Conservation (phyloP, 768 basidiomycete genomes). For the Tephrocybe sp. region DNA sequence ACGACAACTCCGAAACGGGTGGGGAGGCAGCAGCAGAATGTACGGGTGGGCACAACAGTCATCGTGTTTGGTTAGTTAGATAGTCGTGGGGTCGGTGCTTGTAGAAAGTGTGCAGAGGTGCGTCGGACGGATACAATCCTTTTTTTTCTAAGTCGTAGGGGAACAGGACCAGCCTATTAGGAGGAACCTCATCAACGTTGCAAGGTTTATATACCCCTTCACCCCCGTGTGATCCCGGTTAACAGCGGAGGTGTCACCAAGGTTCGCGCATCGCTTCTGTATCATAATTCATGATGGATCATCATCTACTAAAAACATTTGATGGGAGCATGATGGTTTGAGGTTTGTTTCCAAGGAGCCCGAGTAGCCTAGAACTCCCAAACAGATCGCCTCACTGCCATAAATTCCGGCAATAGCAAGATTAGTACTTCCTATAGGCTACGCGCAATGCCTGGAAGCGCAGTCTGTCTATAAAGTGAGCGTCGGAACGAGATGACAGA, state of each 20-base stretch:
- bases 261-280: conserved; percentile 7
- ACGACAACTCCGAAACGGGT: conserved; percentile 47
- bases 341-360: conserved; percentile 14
- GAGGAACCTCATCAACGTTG: conserved; percentile 6
- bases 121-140: conserved; percentile 18
- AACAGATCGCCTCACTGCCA: no score
- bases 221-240: conserved; percentile 12
- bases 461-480: no score
- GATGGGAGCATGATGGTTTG: conserved; percentile 11
- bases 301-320: conserved; percentile 9
- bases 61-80: conserved; percentile 22
- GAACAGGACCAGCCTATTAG: conserved; percentile 49
- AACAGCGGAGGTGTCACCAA: conserved; percentile 9
- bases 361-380: background rate
- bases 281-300: no score
- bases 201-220: conserved; percentile 31
- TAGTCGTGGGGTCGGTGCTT: conserved; percentile 6
- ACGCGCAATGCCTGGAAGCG: no score
- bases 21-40: conserved; percentile 51
- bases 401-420: no score
- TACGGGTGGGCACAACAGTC: conserved; percentile 37
- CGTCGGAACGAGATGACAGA: no score
- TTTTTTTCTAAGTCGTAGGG: conserved; percentile 18
- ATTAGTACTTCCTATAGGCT: no score
- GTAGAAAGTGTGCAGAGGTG: conserved; percentile 5